Base-by-base conservation (phyloP, 2,329 filamentous ascomycete genomes). In the Thermomyces lanuginosus region DNA sequence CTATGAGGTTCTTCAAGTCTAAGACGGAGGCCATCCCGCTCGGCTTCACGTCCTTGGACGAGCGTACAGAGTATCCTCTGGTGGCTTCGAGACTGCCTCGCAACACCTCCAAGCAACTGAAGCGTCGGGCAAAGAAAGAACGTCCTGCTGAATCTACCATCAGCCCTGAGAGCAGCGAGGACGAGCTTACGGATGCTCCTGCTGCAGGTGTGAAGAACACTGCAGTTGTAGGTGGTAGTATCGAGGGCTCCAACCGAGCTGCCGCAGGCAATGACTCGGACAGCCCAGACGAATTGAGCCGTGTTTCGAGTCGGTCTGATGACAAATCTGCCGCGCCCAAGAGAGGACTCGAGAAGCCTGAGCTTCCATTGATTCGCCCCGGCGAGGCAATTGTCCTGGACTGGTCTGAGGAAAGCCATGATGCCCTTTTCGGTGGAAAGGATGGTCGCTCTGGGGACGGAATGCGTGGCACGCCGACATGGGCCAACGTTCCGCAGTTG, bases 341-440 rank as follows among this genome's bases (percentile, higher is more conserved):
- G 44, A 54, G 16, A 16, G 16, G 7, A 13, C 39, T 42, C 20
- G 18, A 37, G 24, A 28, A 30, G 10, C 47, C 64, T 36, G 62
- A 66, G 9, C 69, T 69, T 3, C 71, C 76, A 0, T 58, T 92
- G 21, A 66, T 95, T 37, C 71, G 78, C 18, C 66, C 86, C 14
- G 76, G 79, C 26, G 89, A 98, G 51, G 80, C 71, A 13, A 72
- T 98, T 24, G 62, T 95, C 4, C 67, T 93, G 7, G 84, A 95
- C 41, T 98, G 86, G 84, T 69, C 62, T 22, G 59, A 71, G 5
- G 63, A 75, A 5, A 73, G 72, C 4, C 77, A 70, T 46, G 72
- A 86, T 10, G 60, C 60, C 9, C 60, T 92, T 12, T 95, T 92
- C 44, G 40, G 44, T 4, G 45, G 42, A 24, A n/a, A n/a, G n/a